Percentiles rank a stretch among this genome's conserved stretches.
These are phyloP conservation scores for Blastobotrys niveus DNA, from an alignment of 1,139 yeast genomes.

Conservation along the genomic window DNA sequence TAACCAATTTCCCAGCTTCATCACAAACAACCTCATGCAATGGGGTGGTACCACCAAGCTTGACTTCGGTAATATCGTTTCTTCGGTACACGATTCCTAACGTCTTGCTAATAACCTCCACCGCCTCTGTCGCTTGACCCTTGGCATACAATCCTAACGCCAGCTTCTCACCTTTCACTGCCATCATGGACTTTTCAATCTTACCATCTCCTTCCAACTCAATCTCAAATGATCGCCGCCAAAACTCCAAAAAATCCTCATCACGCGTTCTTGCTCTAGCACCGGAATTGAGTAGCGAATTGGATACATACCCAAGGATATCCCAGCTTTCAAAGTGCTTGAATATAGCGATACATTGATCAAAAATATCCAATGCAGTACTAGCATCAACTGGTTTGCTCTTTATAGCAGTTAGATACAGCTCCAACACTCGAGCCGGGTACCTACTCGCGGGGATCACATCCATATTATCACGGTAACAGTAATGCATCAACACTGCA, in stretches of 20 bases:
- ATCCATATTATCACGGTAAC: slow-evolving; percentile 5
- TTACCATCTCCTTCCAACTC: slow-evolving; percentile 16
- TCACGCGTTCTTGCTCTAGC: slow-evolving; percentile 13
- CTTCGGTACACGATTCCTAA: slow-evolving; percentile 10
- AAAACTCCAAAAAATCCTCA: slow-evolving; percentile 16
- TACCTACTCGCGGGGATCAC: slow-evolving; percentile 8
- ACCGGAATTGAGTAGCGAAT: slow-evolving; percentile 21
- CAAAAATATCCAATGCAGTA: background rate
- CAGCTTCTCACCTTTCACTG: slow-evolving; percentile 18
- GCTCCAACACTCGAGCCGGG: slow-evolving; percentile 14
- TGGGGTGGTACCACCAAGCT: background rate
- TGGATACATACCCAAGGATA: slow-evolving; percentile 19
- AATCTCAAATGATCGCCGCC: slow-evolving; percentile 19
- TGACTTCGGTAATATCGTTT: slow-evolving; percentile 4
- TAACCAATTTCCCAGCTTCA: slow-evolving; percentile 7
- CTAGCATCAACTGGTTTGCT: background rate
- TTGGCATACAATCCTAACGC: slow-evolving; percentile 15
- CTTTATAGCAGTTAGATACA: slow-evolving; percentile 3
- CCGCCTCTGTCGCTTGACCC: slow-evolving; percentile 10
- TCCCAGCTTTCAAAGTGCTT: slow-evolving; percentile 11
- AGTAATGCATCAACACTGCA: background rate
- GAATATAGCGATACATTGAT: slow-evolving; percentile 8
- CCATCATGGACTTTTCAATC: slow-evolving; percentile 10
- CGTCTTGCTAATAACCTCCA: slow-evolving; percentile 9
- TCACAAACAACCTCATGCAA: background rate